Conservation (phyloP, 2,329 filamentous ascomycete species). For the Magnaporthiopsis rhizophila region DNA sequence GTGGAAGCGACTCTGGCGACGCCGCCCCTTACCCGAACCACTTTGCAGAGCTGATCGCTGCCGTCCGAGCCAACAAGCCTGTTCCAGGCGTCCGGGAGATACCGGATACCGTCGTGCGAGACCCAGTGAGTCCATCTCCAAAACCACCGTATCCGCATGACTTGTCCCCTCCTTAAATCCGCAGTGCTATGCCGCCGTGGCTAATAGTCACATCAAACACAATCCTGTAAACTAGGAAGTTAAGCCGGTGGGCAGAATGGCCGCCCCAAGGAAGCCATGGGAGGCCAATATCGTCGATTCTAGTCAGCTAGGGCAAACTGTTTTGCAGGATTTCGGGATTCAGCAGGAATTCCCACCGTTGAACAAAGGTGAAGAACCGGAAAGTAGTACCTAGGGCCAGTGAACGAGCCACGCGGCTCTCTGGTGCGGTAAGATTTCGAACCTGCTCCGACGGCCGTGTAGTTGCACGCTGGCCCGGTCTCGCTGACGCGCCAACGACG, state of each 20-base stretch:
- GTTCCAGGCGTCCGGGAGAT: conserved; percentile 86
- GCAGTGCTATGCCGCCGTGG: neutral
- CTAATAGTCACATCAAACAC: neutral
- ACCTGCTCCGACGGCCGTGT: neutral
- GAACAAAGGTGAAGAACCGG: conserved; percentile 13
- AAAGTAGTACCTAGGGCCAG: neutral
- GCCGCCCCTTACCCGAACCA: conserved; percentile 67
- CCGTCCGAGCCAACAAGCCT: conserved; percentile 73
- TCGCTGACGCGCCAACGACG: neutral
- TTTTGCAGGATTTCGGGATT: conserved; percentile 11
- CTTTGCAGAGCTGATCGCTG: conserved; percentile 78
- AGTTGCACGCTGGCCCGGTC: too few species aligned
- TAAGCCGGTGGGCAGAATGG: conserved; percentile 38
- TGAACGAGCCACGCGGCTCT: neutral
- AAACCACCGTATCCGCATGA: neutral
- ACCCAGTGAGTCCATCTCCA: conserved; percentile 44
- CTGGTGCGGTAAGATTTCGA: neutral
- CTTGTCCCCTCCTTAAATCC: neutral
- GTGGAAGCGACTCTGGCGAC: conserved; percentile 14
- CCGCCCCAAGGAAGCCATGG: conserved; percentile 62
- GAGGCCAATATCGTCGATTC: conserved; percentile 39
- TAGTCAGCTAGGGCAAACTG: conserved; percentile 2
- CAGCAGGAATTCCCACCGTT: conserved; percentile 27
- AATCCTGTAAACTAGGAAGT: conserved; percentile 17
- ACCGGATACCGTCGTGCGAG: conserved; percentile 67